Base-by-base conservation (phyloP, 176 grass and related monocot species). In the Paspalum vaginatum region DNA sequence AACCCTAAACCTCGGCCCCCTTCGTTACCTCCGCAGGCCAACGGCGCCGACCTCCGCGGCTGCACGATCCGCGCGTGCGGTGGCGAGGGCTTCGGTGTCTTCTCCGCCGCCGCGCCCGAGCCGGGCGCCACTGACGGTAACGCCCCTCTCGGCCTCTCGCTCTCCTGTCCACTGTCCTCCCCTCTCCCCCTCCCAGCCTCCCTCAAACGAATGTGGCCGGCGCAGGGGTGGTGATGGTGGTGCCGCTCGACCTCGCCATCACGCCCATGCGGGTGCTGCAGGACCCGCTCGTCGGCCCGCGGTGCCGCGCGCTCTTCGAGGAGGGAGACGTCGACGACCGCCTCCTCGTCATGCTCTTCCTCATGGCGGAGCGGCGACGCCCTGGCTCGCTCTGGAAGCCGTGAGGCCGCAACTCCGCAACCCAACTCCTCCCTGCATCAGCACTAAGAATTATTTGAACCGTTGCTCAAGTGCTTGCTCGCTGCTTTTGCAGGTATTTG, bases 251-350 rank as follows among this genome's bases (percentile, higher is more conserved):
- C 74, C 84, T 98, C 13, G 88, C 90, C 76, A 81, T 98, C 50
- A 95, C 95, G 13, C 90, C 92, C 32, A 95, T 98, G 90, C 89
- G 92, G 78, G 90, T 98, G 58, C 88, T 98, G 65, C 95, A 98
- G 80, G 95, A 98, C 75, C 86, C 86, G 2, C 83, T 89, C 7
- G 74, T 95, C 10, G 95, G 95, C 0, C 81, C 84, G 74, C 87
- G 70, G 38, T 98, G 88, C 81, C 87, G 90, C 44, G 84, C 83
- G 60, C 64, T 95, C 74, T 95, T 95, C 24, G 86, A 93, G 65
- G 89, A 93, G 15, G 92, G 90, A 14, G 45, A 67, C 61, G 81
- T 91, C 17, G 95, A 98, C 44, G 95, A 93, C 65, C 92, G 92
- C 27, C 91, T 95, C 46, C 90, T 98, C 55, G 78, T 98, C 20